Evolutionary conservation across 2,329 filamentous ascomycete genomes (phyloP).

Genomic region (Catunica adiposa): DNA sequence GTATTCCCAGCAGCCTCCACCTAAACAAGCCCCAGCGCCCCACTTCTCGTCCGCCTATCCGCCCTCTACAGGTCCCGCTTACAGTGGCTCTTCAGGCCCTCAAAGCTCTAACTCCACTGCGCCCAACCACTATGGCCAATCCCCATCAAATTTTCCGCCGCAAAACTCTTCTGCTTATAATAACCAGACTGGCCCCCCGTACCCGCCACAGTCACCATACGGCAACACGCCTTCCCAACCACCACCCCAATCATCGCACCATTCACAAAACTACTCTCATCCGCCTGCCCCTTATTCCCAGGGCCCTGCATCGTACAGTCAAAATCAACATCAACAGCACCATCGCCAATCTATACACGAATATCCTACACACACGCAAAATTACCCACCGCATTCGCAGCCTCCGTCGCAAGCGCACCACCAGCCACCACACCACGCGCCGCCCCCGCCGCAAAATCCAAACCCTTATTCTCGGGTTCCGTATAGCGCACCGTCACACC

Average conservation of each 20-base stretch:
- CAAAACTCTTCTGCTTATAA: slow-evolving; percentile 11
- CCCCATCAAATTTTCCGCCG: slow-evolving; percentile 7
- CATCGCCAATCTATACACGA: not conserved
- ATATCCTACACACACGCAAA: not conserved
- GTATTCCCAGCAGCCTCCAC: slow-evolving; percentile 9
- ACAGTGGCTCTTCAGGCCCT: not conserved
- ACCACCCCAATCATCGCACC: not conserved
- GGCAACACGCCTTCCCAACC: slow-evolving; percentile 2
- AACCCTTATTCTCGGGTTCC: slow-evolving; percentile 1
- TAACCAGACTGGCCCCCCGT: slow-evolving; percentile 5
- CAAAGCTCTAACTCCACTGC: not conserved
- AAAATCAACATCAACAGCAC: not conserved
- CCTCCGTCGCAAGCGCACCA: slow-evolving; percentile 7
- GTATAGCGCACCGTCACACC: not conserved
- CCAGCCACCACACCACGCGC: slow-evolving; percentile 14
- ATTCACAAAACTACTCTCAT: not conserved
- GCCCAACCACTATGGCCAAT: slow-evolving; percentile 1
- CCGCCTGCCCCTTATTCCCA: not conserved
- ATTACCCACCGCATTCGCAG: slow-evolving; percentile 7
- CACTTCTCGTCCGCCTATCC: not conserved
- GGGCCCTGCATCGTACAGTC: not conserved
- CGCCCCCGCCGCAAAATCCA: slow-evolving; percentile 15
- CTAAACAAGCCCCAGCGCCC: not conserved
- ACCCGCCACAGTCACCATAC: slow-evolving; percentile 11
- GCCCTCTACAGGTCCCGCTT: not conserved